These are phyloP conservation scores for Penicillium capsulatum DNA, from an alignment of 2,329 filamentous ascomycete genomes.

Conservation along the genomic window DNA sequence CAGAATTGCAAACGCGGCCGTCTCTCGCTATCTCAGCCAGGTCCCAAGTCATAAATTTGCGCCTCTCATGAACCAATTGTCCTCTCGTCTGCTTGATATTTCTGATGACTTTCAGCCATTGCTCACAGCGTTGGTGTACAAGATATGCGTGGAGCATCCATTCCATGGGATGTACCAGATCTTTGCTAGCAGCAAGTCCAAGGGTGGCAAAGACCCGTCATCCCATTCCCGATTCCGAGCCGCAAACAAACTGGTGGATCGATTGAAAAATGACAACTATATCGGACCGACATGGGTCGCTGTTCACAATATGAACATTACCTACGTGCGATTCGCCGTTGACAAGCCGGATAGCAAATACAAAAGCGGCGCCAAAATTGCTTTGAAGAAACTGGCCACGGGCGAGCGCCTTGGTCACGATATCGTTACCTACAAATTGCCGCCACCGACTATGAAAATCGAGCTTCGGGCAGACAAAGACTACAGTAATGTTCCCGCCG, in stretches of 20 bases:
- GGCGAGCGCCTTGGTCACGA: slow-evolving; percentile 61
- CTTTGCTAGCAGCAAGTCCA: slow-evolving; percentile 72
- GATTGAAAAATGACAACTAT: slow-evolving; percentile 52
- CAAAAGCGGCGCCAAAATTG: slow-evolving; percentile 62
- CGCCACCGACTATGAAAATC: slow-evolving; percentile 85
- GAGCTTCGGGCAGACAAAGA: slow-evolving; percentile 67
- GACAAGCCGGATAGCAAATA: slow-evolving; percentile 55
- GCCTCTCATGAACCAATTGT: slow-evolving; percentile 88
- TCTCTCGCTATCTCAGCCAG: slow-evolving; percentile 62
- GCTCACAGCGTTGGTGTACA: slow-evolving; percentile 67
- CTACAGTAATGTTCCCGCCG: slow-evolving; percentile 72
- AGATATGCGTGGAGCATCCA: slow-evolving; percentile 87
- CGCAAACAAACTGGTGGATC: slow-evolving; percentile 63
- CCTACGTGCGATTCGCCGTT: slow-evolving; percentile 51
- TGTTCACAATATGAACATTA: slow-evolving; percentile 68
- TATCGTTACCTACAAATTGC: slow-evolving; percentile 64
- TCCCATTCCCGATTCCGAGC: slow-evolving; percentile 70
- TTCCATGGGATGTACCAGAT: slow-evolving; percentile 98
- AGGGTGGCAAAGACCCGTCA: slow-evolving; percentile 65
- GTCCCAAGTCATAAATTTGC: slow-evolving; percentile 93
- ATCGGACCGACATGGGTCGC: slow-evolving; percentile 61
- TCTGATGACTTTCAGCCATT: slow-evolving; percentile 69
- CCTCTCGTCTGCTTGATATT: slow-evolving; percentile 78
- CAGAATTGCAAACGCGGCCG: slow-evolving; percentile 70
- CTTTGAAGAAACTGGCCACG: slow-evolving; percentile 59